Percentiles rank a stretch among this genome's conserved stretches.
phyloP scores from a whole-genome alignment of 2,329 filamentous ascomycete genomes.

The Cordyceps javanica region DNA sequence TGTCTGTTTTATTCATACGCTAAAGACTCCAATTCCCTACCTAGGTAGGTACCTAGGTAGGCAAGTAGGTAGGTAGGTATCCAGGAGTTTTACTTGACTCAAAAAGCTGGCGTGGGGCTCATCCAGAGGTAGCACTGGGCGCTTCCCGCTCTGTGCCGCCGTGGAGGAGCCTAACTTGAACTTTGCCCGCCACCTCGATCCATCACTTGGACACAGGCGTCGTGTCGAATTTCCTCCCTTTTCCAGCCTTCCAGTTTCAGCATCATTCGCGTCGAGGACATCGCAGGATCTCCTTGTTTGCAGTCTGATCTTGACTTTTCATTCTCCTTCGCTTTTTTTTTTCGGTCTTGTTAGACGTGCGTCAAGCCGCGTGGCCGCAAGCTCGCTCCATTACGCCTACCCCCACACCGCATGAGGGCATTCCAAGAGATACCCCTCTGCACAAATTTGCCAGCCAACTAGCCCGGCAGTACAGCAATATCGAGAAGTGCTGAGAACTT shows the following conservation, averaged over 20 bases:
- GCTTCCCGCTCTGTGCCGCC: conserved; percentile 5
- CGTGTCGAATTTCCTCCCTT: conserved; percentile 5
- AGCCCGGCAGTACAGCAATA: neutral
- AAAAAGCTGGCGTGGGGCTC: neutral
- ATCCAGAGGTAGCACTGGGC: neutral
- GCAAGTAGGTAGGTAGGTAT: too few species aligned
- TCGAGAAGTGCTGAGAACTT: neutral
- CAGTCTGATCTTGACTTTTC: neutral
- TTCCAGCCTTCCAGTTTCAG: conserved; percentile 9
- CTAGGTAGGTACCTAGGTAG: too few species aligned
- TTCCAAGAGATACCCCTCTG: neutral
- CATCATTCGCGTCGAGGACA: neutral
- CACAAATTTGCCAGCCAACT: neutral
- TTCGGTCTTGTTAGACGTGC: neutral
- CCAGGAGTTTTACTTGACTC: too few species aligned
- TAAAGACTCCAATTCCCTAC: too few species aligned
- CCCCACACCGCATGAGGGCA: conserved; percentile 11
- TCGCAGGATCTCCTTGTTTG: neutral
- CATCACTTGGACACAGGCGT: conserved; percentile 5
- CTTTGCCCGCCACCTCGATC: conserved; percentile 6
- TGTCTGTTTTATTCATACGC: too few species aligned
- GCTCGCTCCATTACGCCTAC: neutral
- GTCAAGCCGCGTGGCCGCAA: neutral
- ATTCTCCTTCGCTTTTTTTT: neutral
- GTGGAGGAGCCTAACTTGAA: neutral